Percentiles rank a stretch among this genome's conserved stretches.
phyloP scores from a whole-genome alignment of 352 stramenopile genomes.

The Pythium volutum region DNA sequence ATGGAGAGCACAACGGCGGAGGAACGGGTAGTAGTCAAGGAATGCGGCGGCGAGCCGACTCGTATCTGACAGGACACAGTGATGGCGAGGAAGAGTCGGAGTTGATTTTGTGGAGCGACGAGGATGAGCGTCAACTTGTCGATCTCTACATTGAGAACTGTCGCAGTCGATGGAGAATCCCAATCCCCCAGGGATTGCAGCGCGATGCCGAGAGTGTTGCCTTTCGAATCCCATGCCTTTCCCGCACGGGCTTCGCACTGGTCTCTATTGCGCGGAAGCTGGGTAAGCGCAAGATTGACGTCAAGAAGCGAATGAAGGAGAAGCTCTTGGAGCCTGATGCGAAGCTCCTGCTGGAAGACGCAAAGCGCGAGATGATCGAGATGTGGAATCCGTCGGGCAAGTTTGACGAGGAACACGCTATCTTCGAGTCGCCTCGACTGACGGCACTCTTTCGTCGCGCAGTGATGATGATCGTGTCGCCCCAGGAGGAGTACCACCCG shows the following conservation, averaged over 20 bases:
- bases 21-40: background rate
- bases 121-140: slow-evolving; percentile 52
- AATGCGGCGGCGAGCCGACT: background rate
- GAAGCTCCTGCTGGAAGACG: slow-evolving; percentile 52
- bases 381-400: slow-evolving; percentile 40
- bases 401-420: slow-evolving; percentile 68
- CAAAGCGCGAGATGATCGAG: slow-evolving; percentile 49
- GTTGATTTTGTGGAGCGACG: slow-evolving; percentile 47
- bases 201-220: slow-evolving; percentile 49
- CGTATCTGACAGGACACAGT: background rate
- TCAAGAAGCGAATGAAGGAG: slow-evolving; percentile 77
- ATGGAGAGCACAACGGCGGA: background rate
- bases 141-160: slow-evolving; percentile 71
- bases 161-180: slow-evolving; percentile 57
- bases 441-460: slow-evolving; percentile 74
- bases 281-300: slow-evolving; percentile 67
- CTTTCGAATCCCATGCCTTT: slow-evolving; percentile 62
- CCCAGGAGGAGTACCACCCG: slow-evolving; percentile 69
- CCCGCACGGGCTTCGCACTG: slow-evolving; percentile 54
- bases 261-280: slow-evolving; percentile 63
- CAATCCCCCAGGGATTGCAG: slow-evolving; percentile 58
- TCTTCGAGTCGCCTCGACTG: slow-evolving; percentile 49
- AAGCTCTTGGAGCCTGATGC: slow-evolving; percentile 55
- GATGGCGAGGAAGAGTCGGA: slow-evolving; percentile 21
- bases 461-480: slow-evolving; percentile 78